Evolutionary conservation across 2,329 filamentous ascomycete genomes (phyloP).

Genomic region (Claviceps sorghi): DNA sequence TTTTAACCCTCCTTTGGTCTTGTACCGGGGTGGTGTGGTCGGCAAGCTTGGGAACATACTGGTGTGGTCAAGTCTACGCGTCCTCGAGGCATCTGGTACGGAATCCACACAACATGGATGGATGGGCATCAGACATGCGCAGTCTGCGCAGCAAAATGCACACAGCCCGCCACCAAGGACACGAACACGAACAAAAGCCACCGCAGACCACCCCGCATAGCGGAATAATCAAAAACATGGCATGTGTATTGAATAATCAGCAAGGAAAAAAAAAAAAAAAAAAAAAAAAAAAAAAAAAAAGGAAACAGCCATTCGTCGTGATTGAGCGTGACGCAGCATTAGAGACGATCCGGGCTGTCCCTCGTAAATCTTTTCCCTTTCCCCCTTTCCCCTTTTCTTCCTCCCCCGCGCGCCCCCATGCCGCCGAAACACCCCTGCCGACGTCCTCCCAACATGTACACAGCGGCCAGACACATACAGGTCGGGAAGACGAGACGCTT

Average conservation of each 20-base stretch:
- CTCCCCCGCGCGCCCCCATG: not conserved
- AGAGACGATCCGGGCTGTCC: conserved; percentile 16
- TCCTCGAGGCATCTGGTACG: no score
- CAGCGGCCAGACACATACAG: conserved; percentile 3
- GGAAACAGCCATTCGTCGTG: conserved; percentile 26
- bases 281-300: no score
- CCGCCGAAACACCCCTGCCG: no score
- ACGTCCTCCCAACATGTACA: conserved; percentile 3
- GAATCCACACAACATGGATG: no score
- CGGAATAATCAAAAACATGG: not conserved
- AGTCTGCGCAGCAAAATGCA: no score
- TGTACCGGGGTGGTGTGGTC: conserved; percentile 1
- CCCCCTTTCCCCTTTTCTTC: not conserved
- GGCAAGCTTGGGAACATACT: no score
- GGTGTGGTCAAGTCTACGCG: no score
- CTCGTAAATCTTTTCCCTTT: not conserved
- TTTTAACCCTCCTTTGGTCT: not conserved
- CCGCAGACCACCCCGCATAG: not conserved
- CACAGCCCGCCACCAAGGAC: no score
- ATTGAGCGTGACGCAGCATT: conserved; percentile 24
- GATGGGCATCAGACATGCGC: no score
- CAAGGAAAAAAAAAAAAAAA: conserved; percentile 18
- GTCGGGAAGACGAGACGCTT: conserved; percentile 3
- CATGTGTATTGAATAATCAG: conserved; percentile 14
- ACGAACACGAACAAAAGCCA: no score